Evolutionary conservation across 768 basidiomycete species (phyloP), one percentile per base, ranked within the genome.

Genomic region (Mycena crocata): DNA sequence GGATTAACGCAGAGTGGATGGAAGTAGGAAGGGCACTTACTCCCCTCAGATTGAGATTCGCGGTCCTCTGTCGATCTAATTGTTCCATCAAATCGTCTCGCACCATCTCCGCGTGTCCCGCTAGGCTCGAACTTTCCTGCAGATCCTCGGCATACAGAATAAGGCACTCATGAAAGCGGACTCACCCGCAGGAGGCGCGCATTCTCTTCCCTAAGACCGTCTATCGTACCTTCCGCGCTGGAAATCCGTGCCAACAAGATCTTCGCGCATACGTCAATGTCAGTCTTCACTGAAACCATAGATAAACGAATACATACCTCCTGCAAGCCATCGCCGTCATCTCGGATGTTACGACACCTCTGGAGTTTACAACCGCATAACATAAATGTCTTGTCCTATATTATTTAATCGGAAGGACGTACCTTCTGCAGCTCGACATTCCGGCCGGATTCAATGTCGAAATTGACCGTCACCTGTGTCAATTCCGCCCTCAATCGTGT

Each of bases 81-180:
- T 45, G 49, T 21, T 50, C 49, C 49, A 50, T 30, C 31, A 50
- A 32, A 50, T 50, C 49, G n/a, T 50, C 32, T 3, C 49, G 49
- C 32, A 50, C 30, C 49, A 50, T 50, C 31, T 31, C 49, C 5
- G 31, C 28, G 31, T 50, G 49, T 6, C 34, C 14, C 4, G 49
- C 19, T 15, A 32, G 21, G 31, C 32, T 10, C 3, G 30, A 9
- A 13, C 21, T 32, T 8, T 50, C 49, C 49, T 50, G 23, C 3
- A 3, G 19, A 24, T 3, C 5, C 35, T 23, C 14, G 4, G 7
- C 6, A 45, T 10, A 26, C 2, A 10, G 7, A 9, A 5, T 3
- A 24, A 23, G 5, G 44, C 44, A 5, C n/a, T 8, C 7, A 45
- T 5, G 10, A 21, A 45, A 4, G 44, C 44, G 7, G 10, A 8